Evolutionary conservation across 345 rosid species (phyloP).

Genomic region (Clausena lansium): DNA sequence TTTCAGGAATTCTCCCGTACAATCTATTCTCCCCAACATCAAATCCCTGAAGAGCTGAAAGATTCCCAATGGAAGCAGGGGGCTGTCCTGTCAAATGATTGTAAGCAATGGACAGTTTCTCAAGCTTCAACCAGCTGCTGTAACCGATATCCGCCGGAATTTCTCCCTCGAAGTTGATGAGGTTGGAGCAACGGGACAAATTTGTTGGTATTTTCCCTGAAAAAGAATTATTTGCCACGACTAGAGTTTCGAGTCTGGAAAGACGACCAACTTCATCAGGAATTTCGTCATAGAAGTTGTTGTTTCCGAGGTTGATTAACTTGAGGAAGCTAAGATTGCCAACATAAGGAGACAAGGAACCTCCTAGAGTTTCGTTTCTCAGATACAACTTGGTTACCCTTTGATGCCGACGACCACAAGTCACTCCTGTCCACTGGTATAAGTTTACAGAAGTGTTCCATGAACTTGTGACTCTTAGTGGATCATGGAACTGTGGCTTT

Average conservation of each 20-base stretch:
- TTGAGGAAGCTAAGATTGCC: no score
- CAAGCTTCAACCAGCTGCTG: constrained; percentile 12
- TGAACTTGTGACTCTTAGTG: constrained; percentile 11
- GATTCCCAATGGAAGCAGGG: constrained; percentile 14
- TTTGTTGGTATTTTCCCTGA: no score
- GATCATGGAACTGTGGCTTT: constrained; percentile 6
- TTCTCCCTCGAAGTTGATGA: not conserved
- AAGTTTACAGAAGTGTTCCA: constrained; percentile 21
- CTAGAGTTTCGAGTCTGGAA: no score
- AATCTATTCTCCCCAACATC: fast-evolving
- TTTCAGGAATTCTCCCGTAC: not conserved
- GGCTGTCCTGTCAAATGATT: not conserved
- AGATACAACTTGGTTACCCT: constrained; percentile 12
- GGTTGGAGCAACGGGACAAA: constrained; percentile 9
- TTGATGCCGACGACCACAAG: constrained; percentile 18
- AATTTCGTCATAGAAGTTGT: no score
- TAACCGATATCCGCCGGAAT: constrained; percentile 8
- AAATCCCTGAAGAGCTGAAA: not conserved
- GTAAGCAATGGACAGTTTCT: fast-evolving
- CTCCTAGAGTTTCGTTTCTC: not conserved
- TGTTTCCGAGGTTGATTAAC: no score
- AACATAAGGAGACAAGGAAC: constrained; percentile 12
- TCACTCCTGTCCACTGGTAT: constrained; percentile 20
- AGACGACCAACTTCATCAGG: no score
- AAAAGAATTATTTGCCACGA: no score